phyloP scores from a whole-genome alignment of 2,329 filamentous ascomycete genomes.

The Cercospora janseana region DNA sequence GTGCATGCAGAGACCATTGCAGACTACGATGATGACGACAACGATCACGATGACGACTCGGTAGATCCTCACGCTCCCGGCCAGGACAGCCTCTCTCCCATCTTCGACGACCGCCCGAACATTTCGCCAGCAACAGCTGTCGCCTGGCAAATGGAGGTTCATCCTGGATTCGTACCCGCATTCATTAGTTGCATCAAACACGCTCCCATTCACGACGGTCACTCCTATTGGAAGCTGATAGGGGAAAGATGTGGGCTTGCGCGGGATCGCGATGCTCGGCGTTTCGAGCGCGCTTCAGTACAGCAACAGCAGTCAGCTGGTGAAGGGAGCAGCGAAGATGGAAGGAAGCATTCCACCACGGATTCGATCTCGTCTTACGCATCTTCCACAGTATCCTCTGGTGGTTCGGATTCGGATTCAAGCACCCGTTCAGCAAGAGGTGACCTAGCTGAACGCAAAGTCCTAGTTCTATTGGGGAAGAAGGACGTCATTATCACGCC shows the following conservation, averaged over 20 bases:
- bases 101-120: conserved; percentile 53
- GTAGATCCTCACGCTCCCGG: conserved; percentile 22
- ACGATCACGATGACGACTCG: conserved; percentile 20
- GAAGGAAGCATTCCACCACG: conserved; percentile 6
- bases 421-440: too few species aligned
- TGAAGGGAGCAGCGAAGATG: background rate
- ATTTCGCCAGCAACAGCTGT: conserved; percentile 63
- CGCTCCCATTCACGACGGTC: conserved; percentile 66
- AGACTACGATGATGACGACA: background rate
- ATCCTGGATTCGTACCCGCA: conserved; percentile 65
- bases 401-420: background rate
- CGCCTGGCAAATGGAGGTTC: conserved; percentile 65
- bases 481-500: conserved; percentile 66
- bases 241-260: conserved; percentile 49
- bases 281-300: too few species aligned
- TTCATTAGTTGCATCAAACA: conserved; percentile 70
- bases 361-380: background rate
- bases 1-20: conserved; percentile 4
- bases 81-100: conserved; percentile 29
- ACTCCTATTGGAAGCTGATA: conserved; percentile 61
- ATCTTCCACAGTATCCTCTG: background rate
- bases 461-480: conserved; percentile 65
- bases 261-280: background rate
- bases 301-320: background rate
- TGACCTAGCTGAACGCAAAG: conserved; percentile 50